These are phyloP conservation scores for Rubia tinctorum DNA, from an alignment of 305 asterid genomes.

Conservation along the genomic window DNA sequence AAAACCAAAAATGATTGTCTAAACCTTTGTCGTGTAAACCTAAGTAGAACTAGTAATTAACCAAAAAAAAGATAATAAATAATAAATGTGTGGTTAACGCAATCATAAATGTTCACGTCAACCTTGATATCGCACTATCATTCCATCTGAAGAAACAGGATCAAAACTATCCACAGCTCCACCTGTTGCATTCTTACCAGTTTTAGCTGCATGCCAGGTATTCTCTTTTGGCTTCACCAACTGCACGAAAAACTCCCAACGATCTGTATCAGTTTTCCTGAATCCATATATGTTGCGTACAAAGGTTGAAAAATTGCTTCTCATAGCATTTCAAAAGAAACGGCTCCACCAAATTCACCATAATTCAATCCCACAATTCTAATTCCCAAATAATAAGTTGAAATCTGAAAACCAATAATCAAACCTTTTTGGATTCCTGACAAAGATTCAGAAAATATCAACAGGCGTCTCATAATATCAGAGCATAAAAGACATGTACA, in stretches of 20 bases:
- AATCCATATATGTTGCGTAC: too few relatives aligned
- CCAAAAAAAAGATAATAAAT: too few relatives aligned
- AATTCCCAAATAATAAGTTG: not conserved
- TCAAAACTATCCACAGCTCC: constrained; percentile 56
- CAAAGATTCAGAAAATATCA: not conserved
- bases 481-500: not conserved
- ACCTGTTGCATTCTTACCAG: constrained; percentile 42
- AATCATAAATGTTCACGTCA: too few relatives aligned
- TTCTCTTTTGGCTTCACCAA: constrained; percentile 77
- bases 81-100: too few relatives aligned
- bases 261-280: too few relatives aligned
- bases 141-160: constrained; percentile 44
- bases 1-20: too few relatives aligned
- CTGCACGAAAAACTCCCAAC: constrained; percentile 64
- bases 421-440: not conserved
- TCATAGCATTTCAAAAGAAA: too few relatives aligned
- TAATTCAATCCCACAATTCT: constrained; percentile 14
- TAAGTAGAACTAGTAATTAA: too few relatives aligned
- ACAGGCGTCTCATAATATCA: not conserved
- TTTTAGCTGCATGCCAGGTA: constrained; percentile 50
- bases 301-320: too few relatives aligned
- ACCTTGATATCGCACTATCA: constrained; percentile 66
- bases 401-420: constrained; percentile 3
- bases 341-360: too few relatives aligned
- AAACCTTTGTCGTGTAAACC: too few relatives aligned